A percentile compares a stretch with the other conserved stretches of the same genome.
phyloP scores from a whole-genome alignment of 2,329 filamentous ascomycete genomes.

The Diplodia sapinea region DNA sequence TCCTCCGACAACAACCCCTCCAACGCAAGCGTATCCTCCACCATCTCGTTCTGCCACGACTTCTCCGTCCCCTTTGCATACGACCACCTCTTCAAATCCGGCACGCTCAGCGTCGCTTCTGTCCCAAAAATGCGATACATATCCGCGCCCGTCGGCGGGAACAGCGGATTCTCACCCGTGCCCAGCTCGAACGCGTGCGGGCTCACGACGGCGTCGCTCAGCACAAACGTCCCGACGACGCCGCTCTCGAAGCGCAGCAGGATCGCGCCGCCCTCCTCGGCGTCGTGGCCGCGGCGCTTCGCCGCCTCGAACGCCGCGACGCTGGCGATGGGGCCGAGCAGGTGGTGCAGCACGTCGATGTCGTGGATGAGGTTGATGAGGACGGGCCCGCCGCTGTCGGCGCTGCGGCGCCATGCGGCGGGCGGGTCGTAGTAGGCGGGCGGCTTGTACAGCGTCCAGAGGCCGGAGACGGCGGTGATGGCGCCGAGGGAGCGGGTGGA shows the following conservation, averaged over 20 bases:
- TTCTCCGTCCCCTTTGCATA: constrained; percentile 49
- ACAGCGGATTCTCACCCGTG: constrained; percentile 62
- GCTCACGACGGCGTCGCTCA: constrained; percentile 59
- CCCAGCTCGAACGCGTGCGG: constrained; percentile 63
- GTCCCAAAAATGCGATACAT: constrained; percentile 64
- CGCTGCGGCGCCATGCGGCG: constrained; percentile 56
- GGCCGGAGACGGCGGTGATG: constrained; percentile 60
- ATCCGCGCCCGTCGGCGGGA: constrained; percentile 52
- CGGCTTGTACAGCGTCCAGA: constrained; percentile 62
- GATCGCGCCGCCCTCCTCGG: constrained; percentile 63
- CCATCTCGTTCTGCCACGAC: constrained; percentile 41
- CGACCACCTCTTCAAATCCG: constrained; percentile 59
- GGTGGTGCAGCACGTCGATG: constrained; percentile 62
- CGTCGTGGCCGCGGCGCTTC: constrained; percentile 55
- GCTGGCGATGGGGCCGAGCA: constrained; percentile 60
- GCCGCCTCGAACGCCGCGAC: constrained; percentile 58
- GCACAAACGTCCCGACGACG: constrained; percentile 62
- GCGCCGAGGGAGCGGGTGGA: constrained; percentile 50
- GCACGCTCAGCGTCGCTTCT: constrained; percentile 59
- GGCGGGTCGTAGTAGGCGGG: constrained; percentile 57
- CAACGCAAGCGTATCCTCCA: constrained; percentile 45
- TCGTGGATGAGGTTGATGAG: constrained; percentile 68
- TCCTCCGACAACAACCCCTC: constrained; percentile 42
- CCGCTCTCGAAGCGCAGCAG: constrained; percentile 61
- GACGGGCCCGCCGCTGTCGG: constrained; percentile 58